Conservation (phyloP, 495 filamentous ascomycete species). For the Acidiella bohemica region DNA sequence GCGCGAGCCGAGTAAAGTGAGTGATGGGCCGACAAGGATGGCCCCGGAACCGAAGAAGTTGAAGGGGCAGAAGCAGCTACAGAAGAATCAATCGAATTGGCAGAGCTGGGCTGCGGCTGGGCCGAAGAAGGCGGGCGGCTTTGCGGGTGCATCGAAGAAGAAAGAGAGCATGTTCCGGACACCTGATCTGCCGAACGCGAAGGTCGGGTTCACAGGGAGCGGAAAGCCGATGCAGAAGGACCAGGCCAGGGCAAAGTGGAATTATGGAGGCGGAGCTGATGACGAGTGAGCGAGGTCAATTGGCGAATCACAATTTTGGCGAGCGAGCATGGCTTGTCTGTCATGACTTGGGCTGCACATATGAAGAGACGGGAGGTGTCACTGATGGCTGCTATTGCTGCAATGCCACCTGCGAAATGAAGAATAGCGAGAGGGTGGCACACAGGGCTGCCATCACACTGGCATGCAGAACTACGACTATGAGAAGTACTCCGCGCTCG, state of each 20-base stretch:
- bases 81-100: constrained; percentile 87
- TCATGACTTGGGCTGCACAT: too few relatives aligned
- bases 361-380: too few relatives aligned
- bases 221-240: constrained; percentile 92
- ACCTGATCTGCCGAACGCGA: constrained; percentile 24
- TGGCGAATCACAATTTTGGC: too few relatives aligned
- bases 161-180: constrained; percentile 98
- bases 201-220: constrained; percentile 91
- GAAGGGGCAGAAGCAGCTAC: constrained; percentile 78
- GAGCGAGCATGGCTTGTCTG: too few relatives aligned
- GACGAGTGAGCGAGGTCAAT: too few relatives aligned
- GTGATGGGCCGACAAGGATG: constrained; percentile 51
- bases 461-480: too few relatives aligned
- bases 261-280: constrained; percentile 54
- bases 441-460: too few relatives aligned
- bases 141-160: constrained; percentile 51
- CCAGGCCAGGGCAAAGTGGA: constrained; percentile 64
- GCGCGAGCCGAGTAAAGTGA: constrained; percentile 50
- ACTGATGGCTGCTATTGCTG: too few relatives aligned
- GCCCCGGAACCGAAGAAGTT: constrained; percentile 65
- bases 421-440: too few relatives aligned
- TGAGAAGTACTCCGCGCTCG: too few relatives aligned
- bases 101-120: constrained; percentile 76
- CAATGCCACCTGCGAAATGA: too few relatives aligned
- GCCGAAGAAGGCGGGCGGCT: constrained; percentile 32